Evolutionary conservation across 2,329 filamentous ascomycete species (phyloP).

Genomic region (Mollisiaceae sp.): DNA sequence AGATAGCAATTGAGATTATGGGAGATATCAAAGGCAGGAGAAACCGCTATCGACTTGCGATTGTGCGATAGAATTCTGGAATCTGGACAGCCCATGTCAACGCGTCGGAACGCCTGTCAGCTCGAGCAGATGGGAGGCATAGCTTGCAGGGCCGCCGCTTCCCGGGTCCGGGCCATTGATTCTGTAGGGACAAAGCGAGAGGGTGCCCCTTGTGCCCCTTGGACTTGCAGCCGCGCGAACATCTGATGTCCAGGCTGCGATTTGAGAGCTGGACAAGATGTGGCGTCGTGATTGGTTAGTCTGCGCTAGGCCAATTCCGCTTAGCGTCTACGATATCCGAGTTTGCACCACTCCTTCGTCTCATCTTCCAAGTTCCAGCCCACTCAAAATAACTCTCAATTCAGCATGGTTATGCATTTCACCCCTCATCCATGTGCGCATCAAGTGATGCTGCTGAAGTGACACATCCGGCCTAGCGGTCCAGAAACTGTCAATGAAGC

Average conservation of each 20-base stretch:
- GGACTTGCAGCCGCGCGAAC: not conserved
- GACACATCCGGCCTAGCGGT: slow-evolving; percentile 1
- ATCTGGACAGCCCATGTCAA: not conserved
- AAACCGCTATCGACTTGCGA: slow-evolving; percentile 3
- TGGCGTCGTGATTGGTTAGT: not conserved
- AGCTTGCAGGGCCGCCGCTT: not conserved
- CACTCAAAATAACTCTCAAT: slow-evolving; percentile 2
- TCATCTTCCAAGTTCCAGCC: not conserved
- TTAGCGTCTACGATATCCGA: not conserved
- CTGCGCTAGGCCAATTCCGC: not conserved
- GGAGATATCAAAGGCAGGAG: not conserved
- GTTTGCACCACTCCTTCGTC: too few relatives aligned
- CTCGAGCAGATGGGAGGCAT: not conserved
- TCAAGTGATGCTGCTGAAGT: slow-evolving; percentile 6
- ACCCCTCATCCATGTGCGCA: not conserved
- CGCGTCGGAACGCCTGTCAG: not conserved
- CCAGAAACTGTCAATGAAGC: not conserved
- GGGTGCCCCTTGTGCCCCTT: not conserved
- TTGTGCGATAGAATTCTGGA: not conserved
- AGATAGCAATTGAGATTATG: not conserved
- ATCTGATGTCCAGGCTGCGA: not conserved
- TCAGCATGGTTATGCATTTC: slow-evolving; percentile 2
- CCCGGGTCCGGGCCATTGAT: not conserved
- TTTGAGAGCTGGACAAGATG: not conserved
- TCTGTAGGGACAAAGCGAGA: not conserved